Evolutionary conservation across 352 stramenopile species (phyloP), one percentile per base, ranked within the genome.

Genomic region (Phytophthora constricta): DNA sequence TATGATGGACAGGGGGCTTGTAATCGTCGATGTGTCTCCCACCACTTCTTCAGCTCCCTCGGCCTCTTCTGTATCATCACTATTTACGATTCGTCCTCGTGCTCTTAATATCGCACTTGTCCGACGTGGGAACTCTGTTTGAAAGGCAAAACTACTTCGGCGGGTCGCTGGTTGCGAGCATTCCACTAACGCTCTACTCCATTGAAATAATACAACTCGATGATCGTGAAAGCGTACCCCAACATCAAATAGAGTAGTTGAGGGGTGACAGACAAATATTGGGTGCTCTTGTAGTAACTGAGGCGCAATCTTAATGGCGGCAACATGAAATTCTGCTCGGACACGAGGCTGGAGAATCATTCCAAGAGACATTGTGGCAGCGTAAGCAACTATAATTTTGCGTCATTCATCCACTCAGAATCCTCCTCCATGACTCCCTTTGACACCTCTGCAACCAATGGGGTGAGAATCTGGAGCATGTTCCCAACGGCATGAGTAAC

Each of bases 401-500:
- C 49, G 13, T 87, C 76, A 0, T 41, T 37, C 37, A 64, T 59
- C 19, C 63, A 55, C 19, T 65, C 47, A 7, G 62, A 25, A 14
- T 54, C 47, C 11, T 75, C 62, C 33, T 73, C 70, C 14, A 59
- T 64, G 9, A 77, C 65, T 10, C 69, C 64, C n/a, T 77, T 73
- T 1, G 34, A 49, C 39, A 79, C 60, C 31, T 85, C 62, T 13
- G 68, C 63, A 3, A 92, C 41, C n/a, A 89, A 73, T 5, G 39
- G 65, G 14, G 42, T 65, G 7, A 89, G 48, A 23, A 89, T 19
- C 27, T 72, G 62, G 1, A 91, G 58, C 59, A 86, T 76, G 45
- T 83, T 90, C 8, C 55, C n/a, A 3, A 91, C 75, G 2, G 64
- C 51, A 43, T 88, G 80, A 1, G 55, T 58, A n/a, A 82, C 69